Base-by-base conservation (phyloP, 352 stramenopile species). In the Globisporangium canariense region DNA sequence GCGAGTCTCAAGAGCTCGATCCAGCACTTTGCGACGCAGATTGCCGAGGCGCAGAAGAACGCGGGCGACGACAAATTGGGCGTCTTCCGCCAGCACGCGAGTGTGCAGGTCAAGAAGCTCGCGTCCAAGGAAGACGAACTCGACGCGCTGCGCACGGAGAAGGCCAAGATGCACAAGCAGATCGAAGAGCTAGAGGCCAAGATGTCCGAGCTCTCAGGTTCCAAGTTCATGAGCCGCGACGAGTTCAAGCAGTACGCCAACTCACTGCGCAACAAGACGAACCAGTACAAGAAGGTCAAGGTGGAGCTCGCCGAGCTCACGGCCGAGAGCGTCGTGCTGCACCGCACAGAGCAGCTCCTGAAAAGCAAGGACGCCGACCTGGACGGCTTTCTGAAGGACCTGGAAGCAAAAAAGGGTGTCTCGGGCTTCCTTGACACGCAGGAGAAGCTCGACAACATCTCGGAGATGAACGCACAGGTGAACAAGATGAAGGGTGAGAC, bases 401-500 rank as follows among this genome's bases (percentile, higher is more conserved):
- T 97, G 38, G 93, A 98, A 65, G 78, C 81, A 22, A 82, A 89
- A 43, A 93, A 93, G 36, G 91, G 89, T 41, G 87, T 97, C 25
- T 81, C 76, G 3, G 90, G 90, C 8, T 97, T 94, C 64, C 71
- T 93, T 18, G 89, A 95, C 32, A 93, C 90, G 11, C 81, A 98
- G 67, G 78, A 89, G 16, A 86, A 91, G 58, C 79, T 98, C 30
- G 90, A 97, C 64, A 73, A 87, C 45, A 79, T 97, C 25, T 93
- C 89, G 30, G 86, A 96, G 66, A 75, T 90, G 72, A 97, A 96
- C 50, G 81, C 87, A 18, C 77, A 89, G 50, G 78, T 98, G 49
- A 97, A 98, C 72, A 81, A 93, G 62, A 66, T 93, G 40, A 98
- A 98, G 65, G 88, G 86, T 10, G 80, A 97, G 70, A 98, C 90